These are phyloP conservation scores for Zygosaccharomyces bisporus DNA, from an alignment of 805 yeast species.

Conservation along the genomic window DNA sequence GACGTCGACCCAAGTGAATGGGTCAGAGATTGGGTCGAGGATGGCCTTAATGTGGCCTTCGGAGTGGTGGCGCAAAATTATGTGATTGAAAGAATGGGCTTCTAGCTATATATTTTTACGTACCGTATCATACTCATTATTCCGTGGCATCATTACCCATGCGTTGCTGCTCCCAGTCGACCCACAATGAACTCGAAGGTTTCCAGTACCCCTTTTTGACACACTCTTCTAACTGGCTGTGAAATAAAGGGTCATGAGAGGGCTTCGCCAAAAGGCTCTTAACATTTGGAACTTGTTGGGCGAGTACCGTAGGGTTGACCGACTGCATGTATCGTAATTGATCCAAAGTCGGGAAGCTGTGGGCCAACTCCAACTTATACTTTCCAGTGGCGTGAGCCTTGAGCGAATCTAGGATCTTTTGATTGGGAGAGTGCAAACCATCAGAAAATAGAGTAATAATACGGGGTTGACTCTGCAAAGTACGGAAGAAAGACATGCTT, in stretches of 20 bases:
- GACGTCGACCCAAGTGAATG: slow-evolving; percentile 75
- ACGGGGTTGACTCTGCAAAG: slow-evolving; percentile 45
- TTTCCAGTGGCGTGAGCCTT: slow-evolving; percentile 17
- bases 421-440: slow-evolving; percentile 24
- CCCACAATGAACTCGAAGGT: slow-evolving; percentile 28
- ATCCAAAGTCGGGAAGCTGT: slow-evolving; percentile 30
- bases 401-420: slow-evolving; percentile 16
- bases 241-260: slow-evolving; percentile 21
- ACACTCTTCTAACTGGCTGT: slow-evolving; percentile 22
- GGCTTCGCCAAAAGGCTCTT: slow-evolving; percentile 14
- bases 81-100: slow-evolving; percentile 73
- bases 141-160: slow-evolving; percentile 24
- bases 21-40: slow-evolving; percentile 75
- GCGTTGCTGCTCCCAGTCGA: slow-evolving; percentile 35
- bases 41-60: slow-evolving; percentile 71
- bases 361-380: slow-evolving; percentile 24
- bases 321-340: slow-evolving; percentile 30
- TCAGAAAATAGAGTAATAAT: slow-evolving; percentile 43
- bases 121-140: slow-evolving; percentile 4
- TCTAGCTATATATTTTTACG: slow-evolving; percentile 12
- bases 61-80: slow-evolving; percentile 90
- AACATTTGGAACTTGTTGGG: slow-evolving; percentile 22
- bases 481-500: slow-evolving; percentile 46
- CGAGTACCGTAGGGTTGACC: slow-evolving; percentile 16
- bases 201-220: slow-evolving; percentile 27